These are phyloP conservation scores for Collariella sp. DNA, from an alignment of 495 filamentous ascomycete genomes.

Conservation along the genomic window DNA sequence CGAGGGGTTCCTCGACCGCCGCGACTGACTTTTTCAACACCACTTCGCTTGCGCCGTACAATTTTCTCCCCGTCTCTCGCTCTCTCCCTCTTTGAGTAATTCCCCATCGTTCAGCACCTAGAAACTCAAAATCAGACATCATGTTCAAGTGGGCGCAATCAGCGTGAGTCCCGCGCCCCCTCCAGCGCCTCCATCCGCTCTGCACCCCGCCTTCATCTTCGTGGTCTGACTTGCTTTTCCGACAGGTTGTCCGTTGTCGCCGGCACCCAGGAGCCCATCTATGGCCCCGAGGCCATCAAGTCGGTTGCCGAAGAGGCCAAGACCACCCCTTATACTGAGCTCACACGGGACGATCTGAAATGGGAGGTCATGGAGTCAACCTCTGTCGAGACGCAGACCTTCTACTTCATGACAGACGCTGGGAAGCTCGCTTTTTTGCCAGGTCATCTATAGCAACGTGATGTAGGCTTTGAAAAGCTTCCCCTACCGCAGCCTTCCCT, in stretches of 20 bases:
- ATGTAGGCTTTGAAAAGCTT: conserved; percentile 56
- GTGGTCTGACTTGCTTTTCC: conserved; percentile 8
- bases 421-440: conserved; percentile 70
- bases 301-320: conserved; percentile 74
- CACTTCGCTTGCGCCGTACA: conserved; percentile 5
- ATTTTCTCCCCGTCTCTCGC: not conserved
- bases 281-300: conserved; percentile 81
- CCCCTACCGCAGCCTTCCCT: not conserved
- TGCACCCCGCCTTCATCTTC: conserved; percentile 11
- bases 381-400: conserved; percentile 91
- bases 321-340: conserved; percentile 69
- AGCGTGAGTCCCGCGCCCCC: conserved; percentile 14
- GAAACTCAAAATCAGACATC: conserved; percentile 13
- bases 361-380: conserved; percentile 78
- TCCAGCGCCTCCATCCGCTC: not conserved
- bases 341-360: conserved; percentile 66
- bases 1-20: conserved; percentile 19
- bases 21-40: conserved; percentile 15
- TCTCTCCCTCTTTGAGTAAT: conserved; percentile 1
- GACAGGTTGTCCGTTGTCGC: conserved; percentile 78
- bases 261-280: conserved; percentile 92
- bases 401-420: conserved; percentile 76
- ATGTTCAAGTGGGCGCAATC: conserved; percentile 47
- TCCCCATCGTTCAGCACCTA: conserved; percentile 5
- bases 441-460: conserved; percentile 97